A percentile compares a stretch with the other conserved stretches of the same genome.
These are phyloP conservation scores for Tolypocladium tropicale DNA, from an alignment of 2,329 filamentous ascomycete species.

Conservation along the genomic window DNA sequence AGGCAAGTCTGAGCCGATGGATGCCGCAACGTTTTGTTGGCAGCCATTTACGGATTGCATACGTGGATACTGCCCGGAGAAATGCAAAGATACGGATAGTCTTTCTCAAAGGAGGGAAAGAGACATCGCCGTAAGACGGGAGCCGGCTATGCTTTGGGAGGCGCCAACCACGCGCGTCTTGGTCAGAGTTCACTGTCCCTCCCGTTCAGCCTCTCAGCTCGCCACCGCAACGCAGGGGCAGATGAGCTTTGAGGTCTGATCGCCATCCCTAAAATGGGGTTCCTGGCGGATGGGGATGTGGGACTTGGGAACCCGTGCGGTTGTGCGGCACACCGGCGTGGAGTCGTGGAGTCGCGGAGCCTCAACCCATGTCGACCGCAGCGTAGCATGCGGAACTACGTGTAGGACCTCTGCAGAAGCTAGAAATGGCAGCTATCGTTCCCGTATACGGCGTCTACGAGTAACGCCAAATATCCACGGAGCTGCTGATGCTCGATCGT, in stretches of 20 bases:
- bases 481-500: background rate
- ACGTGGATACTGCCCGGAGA: background rate
- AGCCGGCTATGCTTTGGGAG: too few relatives aligned
- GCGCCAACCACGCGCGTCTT: background rate
- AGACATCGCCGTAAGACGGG: background rate
- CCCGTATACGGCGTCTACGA: background rate
- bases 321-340: background rate
- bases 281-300: background rate
- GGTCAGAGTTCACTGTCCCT: background rate
- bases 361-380: background rate
- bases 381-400: background rate
- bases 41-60: background rate
- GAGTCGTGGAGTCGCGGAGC: background rate
- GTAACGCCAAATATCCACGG: background rate
- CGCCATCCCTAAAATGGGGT: background rate
- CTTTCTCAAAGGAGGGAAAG: too few relatives aligned
- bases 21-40: background rate
- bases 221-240: background rate
- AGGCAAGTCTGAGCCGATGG: constrained; percentile 54
- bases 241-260: background rate
- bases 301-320: background rate
- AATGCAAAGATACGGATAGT: background rate
- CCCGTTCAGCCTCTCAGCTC: background rate
- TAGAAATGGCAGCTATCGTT: background rate
- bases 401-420: too few relatives aligned